Conservation (phyloP, 345 rosid species). For the Sonneratia alba region DNA sequence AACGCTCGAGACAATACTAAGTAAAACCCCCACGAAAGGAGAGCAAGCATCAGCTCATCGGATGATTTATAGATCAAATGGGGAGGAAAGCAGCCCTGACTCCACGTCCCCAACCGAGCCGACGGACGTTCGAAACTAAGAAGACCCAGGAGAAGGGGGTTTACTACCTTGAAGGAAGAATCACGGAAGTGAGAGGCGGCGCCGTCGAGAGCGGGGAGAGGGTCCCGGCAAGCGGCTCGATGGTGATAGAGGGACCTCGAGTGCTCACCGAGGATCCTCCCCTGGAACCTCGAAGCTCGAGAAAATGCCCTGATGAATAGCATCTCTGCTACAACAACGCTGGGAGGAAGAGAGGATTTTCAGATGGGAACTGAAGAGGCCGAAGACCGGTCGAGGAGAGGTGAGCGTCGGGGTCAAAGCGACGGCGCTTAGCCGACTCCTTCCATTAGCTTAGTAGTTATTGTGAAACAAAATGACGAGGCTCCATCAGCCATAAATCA, state of each 20-base stretch:
- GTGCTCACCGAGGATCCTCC: not conserved
- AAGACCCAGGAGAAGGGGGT: not conserved
- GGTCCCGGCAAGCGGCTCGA: not conserved
- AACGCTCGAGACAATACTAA: not conserved
- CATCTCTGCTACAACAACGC: not conserved
- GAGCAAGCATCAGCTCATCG: not conserved
- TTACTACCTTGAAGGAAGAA: not conserved
- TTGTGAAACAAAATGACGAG: too few species aligned
- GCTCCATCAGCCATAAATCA: not conserved
- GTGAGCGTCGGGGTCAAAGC: not conserved
- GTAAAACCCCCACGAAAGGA: not conserved
- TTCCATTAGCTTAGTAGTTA: not conserved
- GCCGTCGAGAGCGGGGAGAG: not conserved
- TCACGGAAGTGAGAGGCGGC: not conserved
- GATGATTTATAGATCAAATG: not conserved
- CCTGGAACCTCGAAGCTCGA: not conserved
- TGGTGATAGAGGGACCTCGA: not conserved
- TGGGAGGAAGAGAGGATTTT: not conserved
- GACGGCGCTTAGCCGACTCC: not conserved
- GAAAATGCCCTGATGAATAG: slow-evolving; percentile 1
- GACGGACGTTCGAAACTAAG: not conserved
- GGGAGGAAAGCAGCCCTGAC: not conserved
- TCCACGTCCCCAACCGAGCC: not conserved
- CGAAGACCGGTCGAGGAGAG: too few species aligned
- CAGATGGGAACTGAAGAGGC: too few species aligned